Percentiles rank a stretch among this genome's conserved stretches.
These are phyloP conservation scores for Dittrichia graveolens DNA, from an alignment of 129 eudicot genomes.

Conservation along the genomic window DNA sequence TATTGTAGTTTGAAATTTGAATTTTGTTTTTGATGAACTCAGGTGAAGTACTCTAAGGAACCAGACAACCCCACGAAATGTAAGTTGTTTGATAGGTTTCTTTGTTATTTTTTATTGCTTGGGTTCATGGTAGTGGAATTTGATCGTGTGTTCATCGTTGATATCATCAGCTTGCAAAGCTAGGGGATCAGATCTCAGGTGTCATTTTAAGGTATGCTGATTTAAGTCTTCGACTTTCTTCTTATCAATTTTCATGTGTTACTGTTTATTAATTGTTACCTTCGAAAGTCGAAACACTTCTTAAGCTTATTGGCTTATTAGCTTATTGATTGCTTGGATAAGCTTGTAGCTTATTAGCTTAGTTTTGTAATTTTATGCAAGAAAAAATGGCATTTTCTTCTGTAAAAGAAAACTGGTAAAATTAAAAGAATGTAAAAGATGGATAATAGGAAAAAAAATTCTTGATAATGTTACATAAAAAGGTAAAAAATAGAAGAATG, in stretches of 20 bases:
- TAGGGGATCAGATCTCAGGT: slow-evolving; percentile 60
- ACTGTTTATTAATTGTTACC: background rate
- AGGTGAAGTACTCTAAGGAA: slow-evolving; percentile 75
- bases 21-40: background rate
- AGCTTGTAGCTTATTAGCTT: too few relatives aligned
- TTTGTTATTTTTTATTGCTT: background rate
- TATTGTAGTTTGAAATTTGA: background rate
- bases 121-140: background rate
- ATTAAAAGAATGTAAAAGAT: too few relatives aligned
- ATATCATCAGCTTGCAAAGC: slow-evolving; percentile 61
- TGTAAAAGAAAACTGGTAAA: too few relatives aligned
- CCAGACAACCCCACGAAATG: slow-evolving; percentile 78
- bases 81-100: slow-evolving; percentile 24
- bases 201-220: slow-evolving; percentile 54
- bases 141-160: background rate
- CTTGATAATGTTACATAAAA: too few relatives aligned
- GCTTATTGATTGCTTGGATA: too few relatives aligned
- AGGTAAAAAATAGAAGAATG: too few relatives aligned
- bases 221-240: background rate
- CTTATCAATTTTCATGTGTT: background rate
- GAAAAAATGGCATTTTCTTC: too few relatives aligned
- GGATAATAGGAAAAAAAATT: too few relatives aligned
- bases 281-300: too few relatives aligned
- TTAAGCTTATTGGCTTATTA: too few relatives aligned
- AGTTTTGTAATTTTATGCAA: too few relatives aligned